These are phyloP conservation scores for Cytospora schulzeri DNA, from an alignment of 2,329 filamentous ascomycete species.

Conservation along the genomic window DNA sequence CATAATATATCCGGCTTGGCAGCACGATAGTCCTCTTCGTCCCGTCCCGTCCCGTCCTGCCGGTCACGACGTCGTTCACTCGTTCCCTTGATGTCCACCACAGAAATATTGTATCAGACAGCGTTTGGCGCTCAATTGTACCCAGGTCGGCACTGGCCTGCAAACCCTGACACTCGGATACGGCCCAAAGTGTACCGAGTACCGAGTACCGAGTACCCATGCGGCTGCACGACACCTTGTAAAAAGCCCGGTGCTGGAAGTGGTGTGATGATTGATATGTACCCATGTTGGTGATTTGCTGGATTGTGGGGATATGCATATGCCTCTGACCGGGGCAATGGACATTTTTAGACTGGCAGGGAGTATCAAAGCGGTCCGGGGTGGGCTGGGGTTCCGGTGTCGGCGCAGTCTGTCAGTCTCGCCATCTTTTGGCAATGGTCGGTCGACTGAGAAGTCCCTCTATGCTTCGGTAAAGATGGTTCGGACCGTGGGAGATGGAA, in stretches of 20 bases:
- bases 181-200: too few relatives aligned
- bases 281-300: background rate
- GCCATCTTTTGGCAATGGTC: too few relatives aligned
- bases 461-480: background rate
- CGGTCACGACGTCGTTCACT: background rate
- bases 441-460: background rate
- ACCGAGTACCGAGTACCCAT: too few relatives aligned
- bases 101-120: too few relatives aligned
- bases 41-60: background rate
- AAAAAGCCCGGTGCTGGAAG: background rate
- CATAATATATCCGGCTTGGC: conserved; percentile 19
- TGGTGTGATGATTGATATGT: background rate
- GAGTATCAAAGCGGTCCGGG: background rate
- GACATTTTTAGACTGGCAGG: too few relatives aligned
- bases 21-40: conserved; percentile 5
- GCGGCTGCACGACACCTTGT: background rate
- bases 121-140: too few relatives aligned
- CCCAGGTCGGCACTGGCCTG: too few relatives aligned
- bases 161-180: too few relatives aligned
- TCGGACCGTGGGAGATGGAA: background rate
- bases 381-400: background rate
- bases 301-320: background rate
- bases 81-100: too few relatives aligned
- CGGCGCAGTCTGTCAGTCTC: too few relatives aligned
- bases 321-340: background rate